Evolutionary conservation across 129 eudicot genomes (phyloP).

Genomic region (Lonicera japonica): DNA sequence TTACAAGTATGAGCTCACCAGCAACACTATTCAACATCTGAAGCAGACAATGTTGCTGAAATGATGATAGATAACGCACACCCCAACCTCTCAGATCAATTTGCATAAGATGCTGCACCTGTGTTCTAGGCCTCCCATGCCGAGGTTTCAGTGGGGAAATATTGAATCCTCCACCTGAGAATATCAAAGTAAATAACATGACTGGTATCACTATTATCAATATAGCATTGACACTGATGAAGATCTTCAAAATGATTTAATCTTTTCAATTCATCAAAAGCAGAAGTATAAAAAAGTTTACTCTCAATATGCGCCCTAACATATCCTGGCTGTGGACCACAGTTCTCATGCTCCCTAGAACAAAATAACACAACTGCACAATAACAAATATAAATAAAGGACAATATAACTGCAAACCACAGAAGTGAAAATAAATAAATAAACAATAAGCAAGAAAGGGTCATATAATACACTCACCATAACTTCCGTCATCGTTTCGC

Average conservation of each 20-base stretch:
- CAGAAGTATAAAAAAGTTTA: conserved; percentile 27
- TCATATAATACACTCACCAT: conserved; percentile 43
- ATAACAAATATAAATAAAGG: conserved; percentile 12
- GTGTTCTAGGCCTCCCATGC: conserved; percentile 91
- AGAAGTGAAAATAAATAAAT: too few relatives aligned
- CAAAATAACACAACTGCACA: conserved; percentile 93
- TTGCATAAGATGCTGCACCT: conserved; percentile 97
- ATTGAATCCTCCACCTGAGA: conserved; percentile 90
- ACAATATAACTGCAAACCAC: neutral
- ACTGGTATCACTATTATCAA: conserved; percentile 10
- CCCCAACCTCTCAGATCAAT: conserved; percentile 98
- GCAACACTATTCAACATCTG: conserved; percentile 98
- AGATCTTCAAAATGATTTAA: conserved; percentile 4
- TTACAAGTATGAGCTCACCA: conserved; percentile 38
- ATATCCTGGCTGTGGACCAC: conserved; percentile 97
- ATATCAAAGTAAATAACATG: conserved; percentile 5
- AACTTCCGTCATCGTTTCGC: conserved; percentile 98
- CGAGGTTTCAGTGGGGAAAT: conserved; percentile 86
- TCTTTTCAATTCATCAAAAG: neutral
- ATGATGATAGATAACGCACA: conserved; percentile 76
- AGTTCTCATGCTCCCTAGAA: conserved; percentile 89
- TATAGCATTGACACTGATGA: conserved; percentile 8
- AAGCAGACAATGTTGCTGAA: conserved; percentile 93
- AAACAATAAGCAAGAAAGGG: conserved; percentile 6
- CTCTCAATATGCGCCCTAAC: conserved; percentile 99